Percentiles rank a stretch among this genome's conserved stretches.
Evolutionary conservation across 441 rosid species (phyloP).

Genomic region (Francoa sonchifolia): DNA sequence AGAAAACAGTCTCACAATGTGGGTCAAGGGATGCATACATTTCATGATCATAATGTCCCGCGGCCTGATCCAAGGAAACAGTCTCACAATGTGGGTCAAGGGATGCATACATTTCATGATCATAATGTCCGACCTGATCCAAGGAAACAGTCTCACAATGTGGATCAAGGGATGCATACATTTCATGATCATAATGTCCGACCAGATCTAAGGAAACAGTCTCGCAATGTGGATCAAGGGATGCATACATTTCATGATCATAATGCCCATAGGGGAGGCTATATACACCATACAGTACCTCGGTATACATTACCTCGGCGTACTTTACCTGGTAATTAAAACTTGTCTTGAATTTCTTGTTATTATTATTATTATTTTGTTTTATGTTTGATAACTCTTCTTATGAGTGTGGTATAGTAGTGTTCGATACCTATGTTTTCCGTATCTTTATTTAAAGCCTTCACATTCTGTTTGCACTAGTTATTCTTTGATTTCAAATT

Average conservation of each 20-base stretch:
- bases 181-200: neutral
- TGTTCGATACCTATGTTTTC: too few relatives aligned
- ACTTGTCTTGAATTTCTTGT: neutral
- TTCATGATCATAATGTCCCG: conserved; percentile 4
- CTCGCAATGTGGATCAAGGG: too few relatives aligned
- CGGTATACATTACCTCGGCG: too few relatives aligned
- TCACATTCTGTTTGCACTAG: too few relatives aligned
- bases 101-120: conserved; percentile 21
- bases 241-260: too few relatives aligned
- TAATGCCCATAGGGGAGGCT: conserved; percentile 36
- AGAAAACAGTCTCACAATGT: conserved; percentile 35
- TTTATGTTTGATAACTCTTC: neutral
- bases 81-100: conserved; percentile 18
- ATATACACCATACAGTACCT: too few relatives aligned
- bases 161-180: neutral
- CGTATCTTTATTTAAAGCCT: too few relatives aligned
- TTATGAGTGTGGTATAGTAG: too few relatives aligned
- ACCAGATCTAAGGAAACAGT: too few relatives aligned
- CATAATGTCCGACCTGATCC: conserved; percentile 29
- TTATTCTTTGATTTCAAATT: too few relatives aligned
- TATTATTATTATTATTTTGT: neutral
- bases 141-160: too few relatives aligned
- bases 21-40: conserved; percentile 19
- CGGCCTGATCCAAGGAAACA: too few relatives aligned
- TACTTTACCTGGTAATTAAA: conserved; percentile 29